Percentiles rank a stretch among this genome's conserved stretches.
phyloP scores from a whole-genome alignment of 805 yeast species.

The Brettanomyces naardenensis region DNA sequence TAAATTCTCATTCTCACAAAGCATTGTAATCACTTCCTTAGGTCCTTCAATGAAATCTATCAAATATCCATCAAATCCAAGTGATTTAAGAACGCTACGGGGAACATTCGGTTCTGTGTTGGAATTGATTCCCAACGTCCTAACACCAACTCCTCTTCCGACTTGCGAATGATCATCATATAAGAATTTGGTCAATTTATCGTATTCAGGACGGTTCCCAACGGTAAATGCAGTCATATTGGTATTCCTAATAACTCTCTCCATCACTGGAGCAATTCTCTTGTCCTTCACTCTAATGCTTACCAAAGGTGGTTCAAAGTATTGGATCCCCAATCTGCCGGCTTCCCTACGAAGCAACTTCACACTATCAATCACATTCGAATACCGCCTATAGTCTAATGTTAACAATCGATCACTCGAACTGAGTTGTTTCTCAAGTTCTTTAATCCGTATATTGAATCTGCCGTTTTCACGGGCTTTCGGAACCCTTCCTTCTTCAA shows the following conservation, averaged over 20 bases:
- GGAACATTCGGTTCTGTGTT: slow-evolving; percentile 8
- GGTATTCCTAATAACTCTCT: slow-evolving; percentile 43
- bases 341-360: slow-evolving; percentile 29
- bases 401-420: slow-evolving; percentile 46
- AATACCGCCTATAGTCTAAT: slow-evolving; percentile 28
- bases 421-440: slow-evolving; percentile 14
- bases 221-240: slow-evolving; percentile 61
- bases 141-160: slow-evolving; percentile 43
- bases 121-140: slow-evolving; percentile 30
- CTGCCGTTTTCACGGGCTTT: slow-evolving; percentile 9
- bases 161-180: slow-evolving; percentile 26
- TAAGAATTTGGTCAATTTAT: slow-evolving; percentile 33
- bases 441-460: slow-evolving; percentile 12
- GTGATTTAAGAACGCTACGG: slow-evolving; percentile 22
- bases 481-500: slow-evolving; percentile 10
- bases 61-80: slow-evolving; percentile 78
- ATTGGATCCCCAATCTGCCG: slow-evolving; percentile 22
- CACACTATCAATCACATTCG: slow-evolving; percentile 29
- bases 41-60: slow-evolving; percentile 73
- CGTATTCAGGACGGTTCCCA: slow-evolving; percentile 40
- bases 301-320: slow-evolving; percentile 71
- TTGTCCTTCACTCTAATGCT: slow-evolving; percentile 47
- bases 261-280: slow-evolving; percentile 46
- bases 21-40: slow-evolving; percentile 57
- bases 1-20: slow-evolving; percentile 45